These are phyloP conservation scores for Cicer yamashitae DNA, from an alignment of 306 rosid genomes.

Conservation along the genomic window DNA sequence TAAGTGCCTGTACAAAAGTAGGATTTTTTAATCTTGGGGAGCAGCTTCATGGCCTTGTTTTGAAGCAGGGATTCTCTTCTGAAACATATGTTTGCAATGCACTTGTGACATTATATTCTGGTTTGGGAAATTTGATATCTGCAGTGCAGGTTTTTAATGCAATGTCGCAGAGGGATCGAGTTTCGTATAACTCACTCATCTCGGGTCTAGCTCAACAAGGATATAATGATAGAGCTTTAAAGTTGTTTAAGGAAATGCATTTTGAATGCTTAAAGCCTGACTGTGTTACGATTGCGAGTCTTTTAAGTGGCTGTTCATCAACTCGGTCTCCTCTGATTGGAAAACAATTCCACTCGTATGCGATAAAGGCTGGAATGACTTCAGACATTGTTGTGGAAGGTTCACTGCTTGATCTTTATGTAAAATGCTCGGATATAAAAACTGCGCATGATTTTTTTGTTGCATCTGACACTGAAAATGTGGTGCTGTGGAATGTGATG, in stretches of 20 bases:
- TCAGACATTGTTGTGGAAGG: conserved; percentile 84
- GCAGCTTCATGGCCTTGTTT: conserved; percentile 79
- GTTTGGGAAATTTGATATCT: conserved; percentile 61
- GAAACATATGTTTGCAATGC: conserved; percentile 91
- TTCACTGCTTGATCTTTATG: conserved; percentile 87
- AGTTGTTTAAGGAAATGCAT: conserved; percentile 72
- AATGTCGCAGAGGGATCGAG: conserved; percentile 69
- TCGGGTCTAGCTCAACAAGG: conserved; percentile 86
- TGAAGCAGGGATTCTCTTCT: conserved; percentile 73
- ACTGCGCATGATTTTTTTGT: conserved; percentile 76
- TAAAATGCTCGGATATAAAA: conserved; percentile 74
- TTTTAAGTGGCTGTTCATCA: conserved; percentile 80
- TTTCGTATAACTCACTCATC: conserved; percentile 86
- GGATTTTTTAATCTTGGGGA: conserved; percentile 58
- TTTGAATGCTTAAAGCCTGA: conserved; percentile 74
- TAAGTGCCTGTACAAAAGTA: conserved; percentile 79
- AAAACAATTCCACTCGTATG: conserved; percentile 77
- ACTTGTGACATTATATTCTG: conserved; percentile 74
- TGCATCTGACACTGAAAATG: conserved; percentile 72
- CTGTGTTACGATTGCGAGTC: conserved; percentile 80
- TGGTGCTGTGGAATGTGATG: conserved; percentile 90
- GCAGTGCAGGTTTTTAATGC: conserved; percentile 67
- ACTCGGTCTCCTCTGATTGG: conserved; percentile 64
- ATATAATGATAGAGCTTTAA: conserved; percentile 61
- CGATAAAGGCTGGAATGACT: conserved; percentile 79